Conservation (phyloP, 352 stramenopile genomes). For the Pythium sukuiense region DNA sequence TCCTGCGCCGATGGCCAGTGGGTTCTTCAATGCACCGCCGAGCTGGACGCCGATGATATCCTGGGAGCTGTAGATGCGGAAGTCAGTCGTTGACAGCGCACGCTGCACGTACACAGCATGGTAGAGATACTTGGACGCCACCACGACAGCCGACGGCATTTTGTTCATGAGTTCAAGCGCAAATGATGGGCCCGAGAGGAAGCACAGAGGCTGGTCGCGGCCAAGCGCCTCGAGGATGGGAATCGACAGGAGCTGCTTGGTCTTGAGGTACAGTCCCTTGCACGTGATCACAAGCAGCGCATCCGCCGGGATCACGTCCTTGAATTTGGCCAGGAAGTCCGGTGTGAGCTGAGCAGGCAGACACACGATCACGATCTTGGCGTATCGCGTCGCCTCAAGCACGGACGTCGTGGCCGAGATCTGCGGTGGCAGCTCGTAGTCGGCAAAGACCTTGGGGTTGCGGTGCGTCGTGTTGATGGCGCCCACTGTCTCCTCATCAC, state of each 20-base stretch:
- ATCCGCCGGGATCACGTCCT: slow-evolving; percentile 83
- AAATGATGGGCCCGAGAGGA: slow-evolving; percentile 95
- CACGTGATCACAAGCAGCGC: slow-evolving; percentile 93
- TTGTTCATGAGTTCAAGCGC: slow-evolving; percentile 96
- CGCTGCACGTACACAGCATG: slow-evolving; percentile 86
- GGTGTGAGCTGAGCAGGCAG: slow-evolving; percentile 95
- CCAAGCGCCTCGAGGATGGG: slow-evolving; percentile 92
- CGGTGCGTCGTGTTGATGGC: slow-evolving; percentile 92
- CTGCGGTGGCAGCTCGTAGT: slow-evolving; percentile 79
- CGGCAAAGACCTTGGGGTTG: slow-evolving; percentile 91
- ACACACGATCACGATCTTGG: slow-evolving; percentile 94
- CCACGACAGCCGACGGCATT: slow-evolving; percentile 93
- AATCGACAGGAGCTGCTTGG: slow-evolving; percentile 94
- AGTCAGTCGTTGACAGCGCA: slow-evolving; percentile 85
- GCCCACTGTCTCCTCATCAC: slow-evolving; percentile 70
- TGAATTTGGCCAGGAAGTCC: slow-evolving; percentile 86
- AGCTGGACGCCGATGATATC: slow-evolving; percentile 97
- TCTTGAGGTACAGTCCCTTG: slow-evolving; percentile 96
- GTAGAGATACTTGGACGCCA: slow-evolving; percentile 93
- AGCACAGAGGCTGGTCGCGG: slow-evolving; percentile 93
- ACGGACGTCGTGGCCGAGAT: slow-evolving; percentile 91
- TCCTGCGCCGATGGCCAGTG: slow-evolving; percentile 95
- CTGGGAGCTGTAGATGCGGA: slow-evolving; percentile 93
- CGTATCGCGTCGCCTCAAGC: slow-evolving; percentile 79
- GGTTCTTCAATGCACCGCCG: slow-evolving; percentile 97